Evolutionary conservation across 2,329 filamentous ascomycete species (phyloP).

Genomic region (Fusarium nanum): DNA sequence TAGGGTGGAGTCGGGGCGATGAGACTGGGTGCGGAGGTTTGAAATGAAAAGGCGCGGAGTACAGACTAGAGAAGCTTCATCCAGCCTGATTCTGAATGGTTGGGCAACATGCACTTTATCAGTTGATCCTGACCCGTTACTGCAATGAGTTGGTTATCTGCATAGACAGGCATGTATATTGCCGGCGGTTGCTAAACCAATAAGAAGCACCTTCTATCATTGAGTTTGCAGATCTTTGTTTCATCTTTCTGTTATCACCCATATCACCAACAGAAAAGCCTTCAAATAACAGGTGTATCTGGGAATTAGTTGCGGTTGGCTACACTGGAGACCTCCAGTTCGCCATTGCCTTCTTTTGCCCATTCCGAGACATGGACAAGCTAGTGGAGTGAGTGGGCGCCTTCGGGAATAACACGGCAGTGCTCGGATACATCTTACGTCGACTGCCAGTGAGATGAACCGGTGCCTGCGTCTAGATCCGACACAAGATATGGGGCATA

Average conservation of each 20-base stretch:
- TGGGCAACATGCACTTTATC: background rate
- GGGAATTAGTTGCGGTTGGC: no score
- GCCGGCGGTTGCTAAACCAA: background rate
- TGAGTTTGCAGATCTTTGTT: background rate
- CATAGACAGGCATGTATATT: background rate
- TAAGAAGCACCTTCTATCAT: no score
- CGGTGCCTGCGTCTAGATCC: background rate
- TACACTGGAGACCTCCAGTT: fast-evolving
- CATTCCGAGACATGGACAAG: no score
- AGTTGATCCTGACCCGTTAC: background rate
- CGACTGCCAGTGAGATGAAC: background rate
- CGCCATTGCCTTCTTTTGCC: no score
- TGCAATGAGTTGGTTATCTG: background rate
- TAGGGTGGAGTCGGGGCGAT: background rate
- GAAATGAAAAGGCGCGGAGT: background rate
- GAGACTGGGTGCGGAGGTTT: no score
- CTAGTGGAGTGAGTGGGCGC: background rate
- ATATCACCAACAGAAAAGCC: background rate
- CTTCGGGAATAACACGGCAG: background rate
- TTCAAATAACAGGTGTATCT: fast-evolving
- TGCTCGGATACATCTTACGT: fast-evolving
- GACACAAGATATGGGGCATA: no score
- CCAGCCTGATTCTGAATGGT: background rate
- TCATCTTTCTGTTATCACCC: background rate
- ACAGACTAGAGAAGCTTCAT: no score